phyloP scores from a whole-genome alignment of 805 yeast species.

The Yarrowia deformans region DNA sequence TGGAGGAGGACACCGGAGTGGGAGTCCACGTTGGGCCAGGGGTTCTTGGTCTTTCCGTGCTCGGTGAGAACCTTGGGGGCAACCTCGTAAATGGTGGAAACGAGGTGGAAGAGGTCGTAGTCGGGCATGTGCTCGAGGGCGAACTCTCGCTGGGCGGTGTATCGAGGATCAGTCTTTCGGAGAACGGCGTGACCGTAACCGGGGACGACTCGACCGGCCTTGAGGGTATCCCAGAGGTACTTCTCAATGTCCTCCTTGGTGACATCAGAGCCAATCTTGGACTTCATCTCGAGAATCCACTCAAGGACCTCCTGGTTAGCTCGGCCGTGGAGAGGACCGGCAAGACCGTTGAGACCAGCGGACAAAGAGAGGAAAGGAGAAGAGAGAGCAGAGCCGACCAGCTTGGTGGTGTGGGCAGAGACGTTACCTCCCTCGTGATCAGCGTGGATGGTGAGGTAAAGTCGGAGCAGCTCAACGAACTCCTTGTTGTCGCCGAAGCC shows the following conservation, averaged over 20 bases:
- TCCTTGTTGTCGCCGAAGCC: constrained; percentile 60
- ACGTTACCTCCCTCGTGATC: constrained; percentile 89
- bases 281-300: constrained; percentile 69
- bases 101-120: constrained; percentile 71
- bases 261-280: constrained; percentile 48
- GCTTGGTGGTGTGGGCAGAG: constrained; percentile 80
- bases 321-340: constrained; percentile 86
- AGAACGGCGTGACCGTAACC: constrained; percentile 90
- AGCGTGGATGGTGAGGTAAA: constrained; percentile 76
- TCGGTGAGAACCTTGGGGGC: constrained; percentile 77
- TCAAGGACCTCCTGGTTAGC: constrained; percentile 87
- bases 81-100: constrained; percentile 67
- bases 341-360: constrained; percentile 82
- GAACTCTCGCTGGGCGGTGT: constrained; percentile 74
- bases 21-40: constrained; percentile 85
- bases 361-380: constrained; percentile 78
- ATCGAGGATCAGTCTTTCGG: constrained; percentile 84
- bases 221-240: constrained; percentile 74
- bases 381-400: constrained; percentile 81
- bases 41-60: constrained; percentile 87
- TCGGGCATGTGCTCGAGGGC: constrained; percentile 64
- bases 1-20: constrained; percentile 79
- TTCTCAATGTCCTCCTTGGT: constrained; percentile 63
- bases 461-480: constrained; percentile 73
- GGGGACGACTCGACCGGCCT: constrained; percentile 80